A percentile compares a stretch with the other conserved stretches of the same genome.
Conservation (phyloP, 140 eudicot genomes). For the Flaveria floridana region DNA sequence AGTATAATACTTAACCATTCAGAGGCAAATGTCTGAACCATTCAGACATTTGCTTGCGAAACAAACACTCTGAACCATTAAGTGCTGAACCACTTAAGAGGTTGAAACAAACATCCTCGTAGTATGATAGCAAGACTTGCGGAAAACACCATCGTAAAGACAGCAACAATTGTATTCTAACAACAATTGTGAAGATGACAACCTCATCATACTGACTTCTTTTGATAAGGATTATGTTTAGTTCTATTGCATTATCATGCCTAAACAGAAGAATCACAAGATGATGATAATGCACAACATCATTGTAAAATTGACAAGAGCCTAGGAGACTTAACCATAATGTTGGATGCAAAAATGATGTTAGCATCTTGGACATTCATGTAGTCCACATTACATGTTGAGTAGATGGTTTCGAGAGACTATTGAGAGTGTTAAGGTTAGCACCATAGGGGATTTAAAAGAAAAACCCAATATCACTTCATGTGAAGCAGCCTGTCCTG, state of each 20-base stretch:
- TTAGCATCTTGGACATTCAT: background rate
- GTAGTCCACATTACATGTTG: background rate
- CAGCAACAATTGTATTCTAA: background rate
- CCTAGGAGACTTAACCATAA: background rate
- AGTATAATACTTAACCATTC: too few relatives aligned
- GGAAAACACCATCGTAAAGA: background rate
- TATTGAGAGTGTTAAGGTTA: background rate
- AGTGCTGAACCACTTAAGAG: too few relatives aligned
- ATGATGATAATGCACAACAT: background rate
- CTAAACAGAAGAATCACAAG: background rate
- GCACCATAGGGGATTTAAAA: background rate
- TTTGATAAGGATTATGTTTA: background rate
- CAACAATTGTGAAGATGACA: background rate
- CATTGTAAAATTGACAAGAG: background rate
- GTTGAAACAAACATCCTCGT: too few relatives aligned
- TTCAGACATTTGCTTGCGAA: too few relatives aligned
- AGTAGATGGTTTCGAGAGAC: background rate
- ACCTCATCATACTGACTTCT: background rate
- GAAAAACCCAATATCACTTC: background rate
- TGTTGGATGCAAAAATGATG: background rate
- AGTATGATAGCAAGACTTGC: background rate
- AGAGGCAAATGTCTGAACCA: too few relatives aligned
- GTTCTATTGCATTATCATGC: background rate
- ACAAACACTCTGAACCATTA: too few relatives aligned
- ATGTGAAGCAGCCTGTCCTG: background rate